Base-by-base conservation (phyloP, 2,329 filamentous ascomycete species). In the Penicillium occitanis region DNA sequence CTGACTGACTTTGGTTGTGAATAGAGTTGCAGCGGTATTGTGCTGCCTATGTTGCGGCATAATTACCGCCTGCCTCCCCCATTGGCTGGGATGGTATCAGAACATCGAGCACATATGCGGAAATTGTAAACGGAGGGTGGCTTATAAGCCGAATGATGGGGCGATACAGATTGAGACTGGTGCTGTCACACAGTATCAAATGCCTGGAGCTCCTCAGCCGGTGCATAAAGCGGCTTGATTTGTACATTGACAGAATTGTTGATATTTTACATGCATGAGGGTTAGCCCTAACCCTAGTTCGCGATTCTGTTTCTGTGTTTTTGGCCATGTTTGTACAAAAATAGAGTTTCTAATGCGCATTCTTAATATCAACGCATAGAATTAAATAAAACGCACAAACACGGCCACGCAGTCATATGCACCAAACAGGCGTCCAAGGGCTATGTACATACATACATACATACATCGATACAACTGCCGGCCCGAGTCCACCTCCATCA, bases 61-160 rank as follows among this genome's bases (percentile, higher is more conserved):
- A 14, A 19, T 55, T 17, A 19, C 28, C 3, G n/a, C 44, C 17
- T 42, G 33, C 10, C 33, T 60, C 2, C 35, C 55, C 22, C 11
- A 14, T 46, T 48, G 7, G 30, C 6, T 55, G 30, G 30, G 51
- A 33, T 37, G 30, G 51, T 55, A 19, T 13, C 51, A 55, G 51
- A 55, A 55, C n/a, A 5, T 55, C n/a, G 51, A 55, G 51, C 51
- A 55, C n/a, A 55, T 8, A 55, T 55, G 51, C 51, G 51, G 51
- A 11, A 55, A 55, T 37, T 55, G 51, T 55, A 22, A 19, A 3
- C 30, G 30, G 51, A 37, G 10, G 30, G n/a, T 55, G 30, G 5
- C 51, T 55, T 55, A 55, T 55, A 35, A 35, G 30, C 51, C 51
- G 30, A 35, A 37, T 55, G 51, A 35, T 55, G 51, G 51, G 51